phyloP scores from a whole-genome alignment of 345 rosid species.

The Diplotaxis tenuifolia region DNA sequence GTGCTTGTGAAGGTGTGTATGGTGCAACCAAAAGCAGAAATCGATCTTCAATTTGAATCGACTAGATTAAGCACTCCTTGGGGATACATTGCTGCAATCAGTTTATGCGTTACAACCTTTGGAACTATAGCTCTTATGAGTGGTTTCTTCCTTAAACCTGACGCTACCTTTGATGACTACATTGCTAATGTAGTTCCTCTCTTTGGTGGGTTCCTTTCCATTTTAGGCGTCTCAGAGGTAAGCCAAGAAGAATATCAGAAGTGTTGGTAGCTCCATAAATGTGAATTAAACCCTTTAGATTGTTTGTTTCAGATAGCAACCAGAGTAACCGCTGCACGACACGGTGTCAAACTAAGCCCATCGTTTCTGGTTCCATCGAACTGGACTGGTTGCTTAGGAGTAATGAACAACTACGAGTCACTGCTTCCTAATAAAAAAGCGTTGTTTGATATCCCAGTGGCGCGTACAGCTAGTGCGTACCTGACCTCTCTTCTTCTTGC shows the following conservation, averaged over 20 bases:
- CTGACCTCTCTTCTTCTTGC: constrained; percentile 75
- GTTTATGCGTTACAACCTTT: constrained; percentile 70
- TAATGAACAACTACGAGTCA: constrained; percentile 88
- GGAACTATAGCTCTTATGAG: constrained; percentile 91
- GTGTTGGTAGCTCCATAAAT: neutral
- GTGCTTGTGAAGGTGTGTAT: constrained; percentile 65
- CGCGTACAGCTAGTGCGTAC: constrained; percentile 85
- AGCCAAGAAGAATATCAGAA: neutral
- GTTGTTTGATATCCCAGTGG: constrained; percentile 84
- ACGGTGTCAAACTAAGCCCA: constrained; percentile 75
- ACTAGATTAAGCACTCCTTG: constrained; percentile 80
- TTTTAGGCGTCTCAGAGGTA: constrained; percentile 93
- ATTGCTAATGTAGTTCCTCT: constrained; percentile 73
- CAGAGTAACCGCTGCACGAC: constrained; percentile 70
- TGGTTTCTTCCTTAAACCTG: constrained; percentile 87
- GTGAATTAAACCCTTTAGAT: neutral
- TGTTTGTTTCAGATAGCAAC: constrained; percentile 66
- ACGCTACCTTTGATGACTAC: constrained; percentile 84
- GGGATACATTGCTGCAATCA: constrained; percentile 71
- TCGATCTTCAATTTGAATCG: constrained; percentile 84
- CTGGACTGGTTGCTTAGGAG: constrained; percentile 96
- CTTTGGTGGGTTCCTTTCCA: constrained; percentile 76
- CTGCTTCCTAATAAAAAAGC: constrained; percentile 83
- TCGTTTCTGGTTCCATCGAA: constrained; percentile 91
- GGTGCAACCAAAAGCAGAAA: constrained; percentile 88